These are phyloP conservation scores for Podila epicladia DNA, from an alignment of 192 early-diverging fungal genomes.

Conservation along the genomic window DNA sequence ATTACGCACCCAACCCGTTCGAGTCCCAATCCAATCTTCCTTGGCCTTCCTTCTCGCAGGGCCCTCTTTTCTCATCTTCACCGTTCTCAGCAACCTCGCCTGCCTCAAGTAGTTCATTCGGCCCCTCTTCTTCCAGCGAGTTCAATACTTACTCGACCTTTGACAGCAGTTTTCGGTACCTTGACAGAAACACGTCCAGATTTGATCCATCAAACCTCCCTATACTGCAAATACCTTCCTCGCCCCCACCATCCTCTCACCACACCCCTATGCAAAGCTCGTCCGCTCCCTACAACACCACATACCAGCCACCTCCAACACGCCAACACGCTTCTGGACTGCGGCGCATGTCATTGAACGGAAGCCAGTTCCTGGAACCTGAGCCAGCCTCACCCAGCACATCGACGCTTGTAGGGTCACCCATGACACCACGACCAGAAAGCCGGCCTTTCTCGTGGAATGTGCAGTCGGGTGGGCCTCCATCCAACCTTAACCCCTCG, in stretches of 20 bases:
- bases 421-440: slow-evolving; percentile 22
- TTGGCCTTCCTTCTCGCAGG: neutral
- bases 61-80: slow-evolving; percentile 13
- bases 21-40: neutral
- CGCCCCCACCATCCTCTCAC: neutral
- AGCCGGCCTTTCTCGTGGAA: slow-evolving; percentile 10
- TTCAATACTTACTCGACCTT: neutral
- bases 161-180: neutral
- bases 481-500: neutral
- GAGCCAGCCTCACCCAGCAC: slow-evolving; percentile 18
- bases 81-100: neutral
- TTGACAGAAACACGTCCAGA: neutral
- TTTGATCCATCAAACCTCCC: neutral
- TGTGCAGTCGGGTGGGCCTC: neutral
- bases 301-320: slow-evolving; percentile 27
- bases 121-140: neutral
- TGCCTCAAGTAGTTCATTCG: neutral
- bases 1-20: neutral
- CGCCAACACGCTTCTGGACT: slow-evolving; percentile 3
- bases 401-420: slow-evolving; percentile 32
- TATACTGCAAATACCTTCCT: neutral
- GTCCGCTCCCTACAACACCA: neutral
- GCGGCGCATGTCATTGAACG: neutral
- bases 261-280: neutral
- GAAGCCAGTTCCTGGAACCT: slow-evolving; percentile 8